A percentile compares a stretch with the other conserved stretches of the same genome.
Evolutionary conservation across 2,329 filamentous ascomycete genomes (phyloP).

Genomic region (Celoporthe dispersa): DNA sequence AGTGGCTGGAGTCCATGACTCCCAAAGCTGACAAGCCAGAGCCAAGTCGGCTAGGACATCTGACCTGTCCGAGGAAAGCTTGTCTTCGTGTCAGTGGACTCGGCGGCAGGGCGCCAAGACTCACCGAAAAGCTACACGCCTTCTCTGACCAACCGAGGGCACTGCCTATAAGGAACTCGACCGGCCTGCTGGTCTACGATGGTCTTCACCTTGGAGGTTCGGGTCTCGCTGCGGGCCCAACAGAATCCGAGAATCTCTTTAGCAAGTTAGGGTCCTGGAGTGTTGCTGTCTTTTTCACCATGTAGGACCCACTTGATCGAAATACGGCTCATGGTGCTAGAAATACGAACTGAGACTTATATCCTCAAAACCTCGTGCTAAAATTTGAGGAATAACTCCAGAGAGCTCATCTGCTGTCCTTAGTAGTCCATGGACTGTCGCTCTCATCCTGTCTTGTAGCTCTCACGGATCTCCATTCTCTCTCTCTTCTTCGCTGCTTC

Average conservation of each 20-base stretch:
- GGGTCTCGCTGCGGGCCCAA: background rate
- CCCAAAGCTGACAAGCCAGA: background rate
- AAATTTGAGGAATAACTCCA: background rate
- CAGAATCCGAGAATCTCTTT: background rate
- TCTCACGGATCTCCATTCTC: too few species aligned
- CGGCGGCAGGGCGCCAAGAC: background rate
- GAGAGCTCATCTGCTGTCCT: background rate
- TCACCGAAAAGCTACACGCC: background rate
- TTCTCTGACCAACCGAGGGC: background rate
- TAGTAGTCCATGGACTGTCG: background rate
- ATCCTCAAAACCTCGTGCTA: background rate
- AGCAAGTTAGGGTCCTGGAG: background rate
- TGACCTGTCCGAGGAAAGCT: slow-evolving; percentile 8
- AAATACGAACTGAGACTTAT: background rate
- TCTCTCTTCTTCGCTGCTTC: background rate
- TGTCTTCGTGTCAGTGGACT: slow-evolving; percentile 4
- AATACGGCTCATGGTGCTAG: too few species aligned
- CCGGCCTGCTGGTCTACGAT: background rate
- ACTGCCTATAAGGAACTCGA: background rate
- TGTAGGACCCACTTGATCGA: too few species aligned
- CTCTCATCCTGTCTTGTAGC: background rate
- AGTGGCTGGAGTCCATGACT: background rate
- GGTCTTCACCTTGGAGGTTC: background rate
- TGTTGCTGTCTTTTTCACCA: background rate
- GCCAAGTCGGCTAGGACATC: background rate